Conservation (phyloP, 345 rosid genomes). For the Xanthoceras sorbifolium region DNA sequence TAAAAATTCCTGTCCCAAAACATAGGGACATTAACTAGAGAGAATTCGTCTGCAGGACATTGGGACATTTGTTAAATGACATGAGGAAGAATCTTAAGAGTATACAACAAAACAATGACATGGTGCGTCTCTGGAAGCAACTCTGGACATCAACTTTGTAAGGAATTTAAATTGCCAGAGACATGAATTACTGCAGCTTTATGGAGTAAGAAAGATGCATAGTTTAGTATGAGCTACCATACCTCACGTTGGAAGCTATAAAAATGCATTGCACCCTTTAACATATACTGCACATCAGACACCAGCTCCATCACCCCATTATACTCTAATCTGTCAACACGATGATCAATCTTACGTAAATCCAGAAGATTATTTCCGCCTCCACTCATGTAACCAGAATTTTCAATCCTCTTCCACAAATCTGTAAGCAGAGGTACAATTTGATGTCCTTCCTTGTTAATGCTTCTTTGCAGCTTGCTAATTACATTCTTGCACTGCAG, state of each 20-base stretch:
- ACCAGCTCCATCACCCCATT: conserved; percentile 83
- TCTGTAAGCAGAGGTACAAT: conserved; percentile 88
- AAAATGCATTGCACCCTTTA: conserved; percentile 84
- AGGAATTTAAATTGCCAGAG: conserved; percentile 6
- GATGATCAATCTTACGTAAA: conserved; percentile 83
- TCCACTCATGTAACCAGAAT: conserved; percentile 59
- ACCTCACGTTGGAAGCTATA: conserved; percentile 95
- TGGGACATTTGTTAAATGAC: background rate
- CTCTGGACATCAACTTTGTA: background rate
- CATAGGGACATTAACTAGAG: background rate
- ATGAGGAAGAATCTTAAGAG: background rate
- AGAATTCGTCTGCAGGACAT: background rate
- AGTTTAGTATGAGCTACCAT: conserved; percentile 20
- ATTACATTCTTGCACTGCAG: conserved; percentile 87
- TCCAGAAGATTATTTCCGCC: conserved; percentile 72
- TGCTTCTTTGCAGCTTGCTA: conserved; percentile 87
- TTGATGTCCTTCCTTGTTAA: conserved; percentile 92
- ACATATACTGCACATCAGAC: conserved; percentile 83
- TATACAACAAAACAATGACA: background rate
- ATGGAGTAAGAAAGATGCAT: background rate
- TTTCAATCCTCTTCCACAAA: conserved; percentile 87
- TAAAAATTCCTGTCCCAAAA: background rate
- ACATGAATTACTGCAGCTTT: too few species aligned
- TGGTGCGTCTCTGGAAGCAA: background rate
- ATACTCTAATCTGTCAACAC: conserved; percentile 83